Evolutionary conservation across 140 eudicot species (phyloP), one percentile per base, ranked within the genome.

Genomic region (Bidens hawaiensis): DNA sequence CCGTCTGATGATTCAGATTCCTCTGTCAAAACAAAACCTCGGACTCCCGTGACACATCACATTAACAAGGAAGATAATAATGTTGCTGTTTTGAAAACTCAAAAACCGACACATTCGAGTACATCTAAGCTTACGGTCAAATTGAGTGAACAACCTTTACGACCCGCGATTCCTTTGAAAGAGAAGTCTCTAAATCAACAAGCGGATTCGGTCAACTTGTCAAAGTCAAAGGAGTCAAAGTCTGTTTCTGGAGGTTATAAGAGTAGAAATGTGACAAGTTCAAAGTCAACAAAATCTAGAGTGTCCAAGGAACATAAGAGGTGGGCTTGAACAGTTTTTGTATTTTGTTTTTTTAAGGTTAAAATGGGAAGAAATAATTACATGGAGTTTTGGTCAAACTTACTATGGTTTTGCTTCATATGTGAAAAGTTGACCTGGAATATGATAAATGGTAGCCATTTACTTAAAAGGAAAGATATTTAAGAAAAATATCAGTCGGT

Each of bases 1-100:
- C 79, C 93, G 5, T 87, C 96, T 33, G 84, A 84, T 19, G 96
- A 87, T 87, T 84, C 93, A 25, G 96, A 87, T 65, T 64, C 75
- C 25, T 34, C 79, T 26, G 17, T 58, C 14, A 76, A 46, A 31
- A 72, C 54, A 46, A 73, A 17, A 4, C 34, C 28, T 14, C 73
- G 30, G 24, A 3, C 34, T 52, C 69, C 72, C 13, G 12, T 30
- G 22, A 19, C 49, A 31, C 61, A 66, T 9, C n/a, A 45, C 65
- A n/a, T 33, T 15, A 23, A 60, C 57, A 73, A 49, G 28, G 67
- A 75, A 50, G 16, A 51, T 7, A 53, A 31, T 17, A 64, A 60
- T 46, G 62, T 47, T 15, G 64, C 60, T 53, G 33, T 42, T 41
- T 6, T 31, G 38, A 42, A 60, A 3, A 41, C n/a, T 2, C 67